Conservation (phyloP, 176 grass and related monocot genomes). For the Bromus sterilis region DNA sequence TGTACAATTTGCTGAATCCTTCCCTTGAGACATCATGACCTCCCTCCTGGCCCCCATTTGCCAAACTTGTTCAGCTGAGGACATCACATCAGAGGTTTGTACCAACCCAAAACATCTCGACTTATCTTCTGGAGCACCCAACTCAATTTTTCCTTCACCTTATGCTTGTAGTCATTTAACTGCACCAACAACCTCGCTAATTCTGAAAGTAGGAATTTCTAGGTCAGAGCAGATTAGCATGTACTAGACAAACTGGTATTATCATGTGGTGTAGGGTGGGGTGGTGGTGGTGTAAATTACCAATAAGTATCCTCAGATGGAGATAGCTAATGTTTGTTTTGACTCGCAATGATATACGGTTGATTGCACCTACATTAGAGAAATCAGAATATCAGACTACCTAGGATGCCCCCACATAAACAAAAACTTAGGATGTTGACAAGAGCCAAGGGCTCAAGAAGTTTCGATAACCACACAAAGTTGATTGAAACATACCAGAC, state of each 20-base stretch:
- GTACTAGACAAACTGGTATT: background rate
- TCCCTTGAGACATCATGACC: background rate
- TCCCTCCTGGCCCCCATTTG: background rate
- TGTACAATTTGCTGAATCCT: background rate
- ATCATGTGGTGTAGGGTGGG: background rate
- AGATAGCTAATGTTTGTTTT: slow-evolving; percentile 57
- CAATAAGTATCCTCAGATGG: slow-evolving; percentile 50
- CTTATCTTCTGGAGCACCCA: slow-evolving; percentile 11
- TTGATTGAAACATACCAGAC: slow-evolving; percentile 15
- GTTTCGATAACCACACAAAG: background rate
- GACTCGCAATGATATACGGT: slow-evolving; percentile 13
- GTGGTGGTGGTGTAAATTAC: slow-evolving; percentile 15
- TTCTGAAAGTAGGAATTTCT: slow-evolving; percentile 26
- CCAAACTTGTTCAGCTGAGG: background rate
- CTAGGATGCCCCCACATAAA: background rate
- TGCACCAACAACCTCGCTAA: slow-evolving; percentile 23
- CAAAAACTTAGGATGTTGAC: background rate
- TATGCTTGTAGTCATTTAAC: slow-evolving; percentile 31
- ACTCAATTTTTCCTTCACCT: slow-evolving; percentile 38
- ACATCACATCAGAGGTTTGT: background rate
- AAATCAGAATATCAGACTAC: background rate
- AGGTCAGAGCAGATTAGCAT: background rate
- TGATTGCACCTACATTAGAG: slow-evolving; percentile 37
- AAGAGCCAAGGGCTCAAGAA: background rate
- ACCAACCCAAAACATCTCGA: background rate